These are phyloP conservation scores for Atractiella rhizophila DNA, from an alignment of 768 basidiomycete genomes.

Conservation along the genomic window DNA sequence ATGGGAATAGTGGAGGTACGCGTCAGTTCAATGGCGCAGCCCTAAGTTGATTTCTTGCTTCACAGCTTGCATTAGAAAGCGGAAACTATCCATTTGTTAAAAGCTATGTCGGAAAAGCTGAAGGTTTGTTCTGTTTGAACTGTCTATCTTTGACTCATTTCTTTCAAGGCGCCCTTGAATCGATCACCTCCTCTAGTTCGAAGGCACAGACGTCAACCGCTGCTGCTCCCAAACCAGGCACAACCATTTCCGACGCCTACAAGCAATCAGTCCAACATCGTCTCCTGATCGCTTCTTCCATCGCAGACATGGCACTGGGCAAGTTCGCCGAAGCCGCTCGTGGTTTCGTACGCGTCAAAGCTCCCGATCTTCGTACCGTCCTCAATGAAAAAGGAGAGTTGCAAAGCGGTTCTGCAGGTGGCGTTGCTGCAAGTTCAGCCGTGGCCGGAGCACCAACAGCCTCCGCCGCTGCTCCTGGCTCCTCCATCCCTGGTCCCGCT, in stretches of 20 bases:
- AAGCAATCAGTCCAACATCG: conserved; percentile 37
- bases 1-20: conserved; percentile 22
- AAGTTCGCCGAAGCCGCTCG: conserved; percentile 59
- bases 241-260: conserved; percentile 22
- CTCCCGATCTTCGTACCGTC: not conserved
- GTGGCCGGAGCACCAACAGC: conserved; percentile 1
- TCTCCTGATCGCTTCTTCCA: conserved; percentile 52
- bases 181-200: conserved; percentile 13
- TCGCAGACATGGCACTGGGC: conserved; percentile 44
- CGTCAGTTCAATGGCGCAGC: not conserved
- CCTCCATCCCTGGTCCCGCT: too few relatives aligned
- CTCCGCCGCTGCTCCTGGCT: too few relatives aligned
- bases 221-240: conserved; percentile 5
- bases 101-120: conserved; percentile 91
- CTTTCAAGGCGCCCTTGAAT: conserved; percentile 64
- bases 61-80: conserved; percentile 58
- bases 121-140: too few relatives aligned
- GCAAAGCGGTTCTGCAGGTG: not conserved
- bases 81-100: conserved; percentile 60
- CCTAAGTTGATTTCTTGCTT: conserved; percentile 4
- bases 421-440: not conserved
- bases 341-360: conserved; percentile 25
- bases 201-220: not conserved
- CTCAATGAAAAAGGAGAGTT: conserved; percentile 27
- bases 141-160: too few relatives aligned